Percentiles rank a stretch among this genome's conserved stretches.
phyloP scores from a whole-genome alignment of 2,329 filamentous ascomycete genomes.

The Leptodontidium sp. region DNA sequence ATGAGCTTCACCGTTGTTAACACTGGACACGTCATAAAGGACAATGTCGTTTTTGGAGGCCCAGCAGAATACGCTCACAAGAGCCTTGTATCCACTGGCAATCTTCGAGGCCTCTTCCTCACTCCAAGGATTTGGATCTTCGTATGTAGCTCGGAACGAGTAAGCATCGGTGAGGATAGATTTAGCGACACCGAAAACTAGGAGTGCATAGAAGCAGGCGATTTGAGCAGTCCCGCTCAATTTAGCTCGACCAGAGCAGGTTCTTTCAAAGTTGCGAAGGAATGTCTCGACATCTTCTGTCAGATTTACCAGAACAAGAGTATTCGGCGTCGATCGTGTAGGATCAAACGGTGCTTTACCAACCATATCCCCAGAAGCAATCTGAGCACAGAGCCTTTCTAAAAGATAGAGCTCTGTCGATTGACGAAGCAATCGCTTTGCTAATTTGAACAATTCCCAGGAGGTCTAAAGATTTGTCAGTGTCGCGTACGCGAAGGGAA shows the following conservation, averaged over 20 bases:
- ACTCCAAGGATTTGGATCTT: slow-evolving; percentile 33
- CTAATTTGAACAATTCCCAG: slow-evolving; percentile 36
- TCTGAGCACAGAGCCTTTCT: slow-evolving; percentile 36
- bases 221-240: slow-evolving; percentile 33
- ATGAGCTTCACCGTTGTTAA: neutral
- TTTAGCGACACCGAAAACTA: slow-evolving; percentile 35
- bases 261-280: slow-evolving; percentile 33
- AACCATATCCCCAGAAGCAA: slow-evolving; percentile 32
- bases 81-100: slow-evolving; percentile 35
- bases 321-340: slow-evolving; percentile 33
- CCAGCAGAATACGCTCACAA: slow-evolving; percentile 38
- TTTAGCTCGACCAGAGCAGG: slow-evolving; percentile 34
- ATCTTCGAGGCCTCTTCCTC: slow-evolving; percentile 31
- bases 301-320: slow-evolving; percentile 36
- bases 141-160: slow-evolving; percentile 28
- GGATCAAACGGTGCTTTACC: slow-evolving; percentile 32
- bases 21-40: slow-evolving; percentile 19
- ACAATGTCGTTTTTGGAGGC: slow-evolving; percentile 36
- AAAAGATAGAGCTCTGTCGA: slow-evolving; percentile 39
- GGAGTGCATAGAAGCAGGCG: slow-evolving; percentile 37
- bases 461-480: slow-evolving; percentile 24
- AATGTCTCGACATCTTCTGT: slow-evolving; percentile 35
- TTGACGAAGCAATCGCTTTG: slow-evolving; percentile 37
- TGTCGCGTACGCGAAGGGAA: neutral
- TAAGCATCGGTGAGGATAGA: slow-evolving; percentile 39